Percentiles rank a stretch among this genome's conserved stretches.
Conservation (phyloP, 768 basidiomycete species). For the Imleria badia region DNA sequence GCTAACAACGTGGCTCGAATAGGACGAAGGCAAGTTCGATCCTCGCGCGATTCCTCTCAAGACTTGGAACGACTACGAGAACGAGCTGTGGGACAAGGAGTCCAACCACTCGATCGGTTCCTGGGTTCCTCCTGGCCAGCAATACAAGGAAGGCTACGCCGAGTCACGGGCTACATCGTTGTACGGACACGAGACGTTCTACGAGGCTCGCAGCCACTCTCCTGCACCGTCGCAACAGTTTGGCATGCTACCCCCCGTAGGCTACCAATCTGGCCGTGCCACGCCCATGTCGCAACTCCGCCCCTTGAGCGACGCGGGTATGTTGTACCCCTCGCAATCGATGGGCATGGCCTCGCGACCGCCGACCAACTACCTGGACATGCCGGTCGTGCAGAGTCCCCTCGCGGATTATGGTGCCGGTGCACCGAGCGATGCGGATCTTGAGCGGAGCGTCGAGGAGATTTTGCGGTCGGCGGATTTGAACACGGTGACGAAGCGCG, state of each 20-base stretch:
- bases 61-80: constrained; percentile 96
- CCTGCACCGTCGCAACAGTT: constrained; percentile 68
- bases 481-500: constrained; percentile 89
- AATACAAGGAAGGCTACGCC: constrained; percentile 70
- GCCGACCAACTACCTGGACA: constrained; percentile 73
- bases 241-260: constrained; percentile 55
- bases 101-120: constrained; percentile 94
- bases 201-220: constrained; percentile 73
- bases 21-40: constrained; percentile 99
- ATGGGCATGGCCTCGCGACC: constrained; percentile 67
- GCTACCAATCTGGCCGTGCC: constrained; percentile 76
- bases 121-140: constrained; percentile 79
- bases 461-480: constrained; percentile 80
- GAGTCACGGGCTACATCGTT: constrained; percentile 78
- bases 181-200: constrained; percentile 86
- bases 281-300: constrained; percentile 56
- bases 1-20: constrained; percentile 5
- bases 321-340: constrained; percentile 62
- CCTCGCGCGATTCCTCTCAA: constrained; percentile 91
- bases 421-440: constrained; percentile 62
- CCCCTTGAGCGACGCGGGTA: constrained; percentile 32
- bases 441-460: constrained; percentile 73
- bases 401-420: constrained; percentile 42
- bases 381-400: constrained; percentile 52
- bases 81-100: constrained; percentile 97